phyloP scores from a whole-genome alignment of 768 basidiomycete species.

The Mycena galericulata region DNA sequence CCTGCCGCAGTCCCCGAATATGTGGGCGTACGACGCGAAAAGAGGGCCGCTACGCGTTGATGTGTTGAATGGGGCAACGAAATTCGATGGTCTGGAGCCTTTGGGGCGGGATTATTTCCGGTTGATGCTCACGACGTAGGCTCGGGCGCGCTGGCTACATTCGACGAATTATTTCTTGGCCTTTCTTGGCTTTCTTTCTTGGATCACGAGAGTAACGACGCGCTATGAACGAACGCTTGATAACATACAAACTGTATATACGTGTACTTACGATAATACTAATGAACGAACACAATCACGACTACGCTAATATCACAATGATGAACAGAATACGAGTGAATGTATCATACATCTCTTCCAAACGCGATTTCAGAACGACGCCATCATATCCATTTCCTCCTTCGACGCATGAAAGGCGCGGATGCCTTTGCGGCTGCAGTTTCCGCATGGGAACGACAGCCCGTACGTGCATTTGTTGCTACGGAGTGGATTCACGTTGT shows the following conservation, averaged over 20 bases:
- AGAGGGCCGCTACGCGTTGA: conserved; percentile 21
- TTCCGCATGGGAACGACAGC: neutral
- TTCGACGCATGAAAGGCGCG: conserved; percentile 10
- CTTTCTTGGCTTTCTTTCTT: neutral
- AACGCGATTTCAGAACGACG: neutral
- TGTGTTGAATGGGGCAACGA: conserved; percentile 7
- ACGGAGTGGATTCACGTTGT: too few species aligned
- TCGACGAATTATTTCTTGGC: neutral
- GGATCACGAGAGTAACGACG: neutral
- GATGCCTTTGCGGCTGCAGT: conserved; percentile 12
- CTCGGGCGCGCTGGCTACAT: neutral
- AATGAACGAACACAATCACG: neutral
- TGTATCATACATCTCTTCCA: too few species aligned
- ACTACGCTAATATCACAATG: too few species aligned
- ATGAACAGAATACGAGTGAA: too few species aligned
- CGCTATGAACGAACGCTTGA: neutral
- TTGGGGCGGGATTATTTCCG: neutral
- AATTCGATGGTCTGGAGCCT: conserved; percentile 11
- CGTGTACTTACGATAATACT: conserved; percentile 1
- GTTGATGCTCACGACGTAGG: neutral
- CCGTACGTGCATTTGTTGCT: conserved; percentile 20
- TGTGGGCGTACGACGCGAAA: conserved; percentile 4
- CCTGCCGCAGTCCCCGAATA: conserved; percentile 5
- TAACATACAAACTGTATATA: neutral
- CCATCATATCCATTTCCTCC: neutral